Evolutionary conservation across 768 basidiomycete species (phyloP), one percentile per base, ranked within the genome.

Genomic region (Cystofilobasidium capitatum): DNA sequence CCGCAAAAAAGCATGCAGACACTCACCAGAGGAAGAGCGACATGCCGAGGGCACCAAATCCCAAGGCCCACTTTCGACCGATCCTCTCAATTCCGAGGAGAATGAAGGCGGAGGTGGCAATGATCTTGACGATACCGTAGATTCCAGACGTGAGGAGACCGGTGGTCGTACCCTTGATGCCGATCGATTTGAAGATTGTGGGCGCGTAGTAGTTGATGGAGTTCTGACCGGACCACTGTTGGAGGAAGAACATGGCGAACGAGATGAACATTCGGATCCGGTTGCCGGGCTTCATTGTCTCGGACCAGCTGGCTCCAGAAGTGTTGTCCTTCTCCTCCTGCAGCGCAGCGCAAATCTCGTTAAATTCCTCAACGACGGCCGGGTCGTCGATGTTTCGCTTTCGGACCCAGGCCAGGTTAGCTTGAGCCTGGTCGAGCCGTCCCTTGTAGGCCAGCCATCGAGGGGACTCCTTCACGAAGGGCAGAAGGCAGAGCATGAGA

Each of bases 141-240:
- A 79, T 74, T 44, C 77, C 78, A 3, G 76, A 77, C 16, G 77
- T 76, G 69, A 79, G 73, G 40, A 79, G 72, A 42, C 73, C 72
- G 37, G 74, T 69, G 26, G 73, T 72, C 17, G 73, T 72, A n/a
- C 75, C 75, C 16, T 59, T 71, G 70, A 78, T 74, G 37, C 78
- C 77, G 69, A 77, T 76, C 39, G 74, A 73, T 64, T 69, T 55
- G 72, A 75, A 76, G 70, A 77, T 79, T n/a, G 68, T 68, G 2
- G 78, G 77, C 44, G 78, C 77, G 70, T 55, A 51, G 49, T 51
- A 55, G 51, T 55, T 55, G 51, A 55, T 55, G 31, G 14, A 66
- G 77, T 91, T 78, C 75, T 91, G 89, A 1, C 90, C 90, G 58
- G 83, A 82, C 86, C 86, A 89, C 74, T 91, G 88, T 71, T 91